These are phyloP conservation scores for Cyclotella choctawhatcheeana DNA, from an alignment of 108 stramenopile genomes.

Conservation along the genomic window DNA sequence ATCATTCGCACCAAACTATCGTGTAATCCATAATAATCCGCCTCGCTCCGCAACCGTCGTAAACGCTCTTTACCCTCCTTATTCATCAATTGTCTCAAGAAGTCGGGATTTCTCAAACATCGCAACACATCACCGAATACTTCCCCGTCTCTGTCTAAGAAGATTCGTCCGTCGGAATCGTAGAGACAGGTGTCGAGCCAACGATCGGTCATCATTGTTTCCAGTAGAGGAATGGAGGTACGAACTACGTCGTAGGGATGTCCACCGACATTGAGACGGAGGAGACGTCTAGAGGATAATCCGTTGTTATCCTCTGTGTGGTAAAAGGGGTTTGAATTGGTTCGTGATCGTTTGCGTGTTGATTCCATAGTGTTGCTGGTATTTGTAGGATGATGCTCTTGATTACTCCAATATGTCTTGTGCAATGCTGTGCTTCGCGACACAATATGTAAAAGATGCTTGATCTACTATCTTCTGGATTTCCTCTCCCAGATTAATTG, in stretches of 20 bases:
- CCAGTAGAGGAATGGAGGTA: constrained; percentile 38
- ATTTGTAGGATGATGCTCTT: not conserved
- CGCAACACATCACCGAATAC: constrained; percentile 39
- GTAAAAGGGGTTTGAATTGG: not conserved
- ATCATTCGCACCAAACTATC: constrained; percentile 40
- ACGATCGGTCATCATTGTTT: constrained; percentile 52
- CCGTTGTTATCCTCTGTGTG: not conserved
- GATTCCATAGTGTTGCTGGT: not conserved
- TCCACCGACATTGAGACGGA: constrained; percentile 46
- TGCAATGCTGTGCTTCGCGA: no score
- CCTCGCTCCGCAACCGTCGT: constrained; percentile 35
- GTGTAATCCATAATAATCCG: constrained; percentile 48
- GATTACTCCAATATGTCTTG: not conserved
- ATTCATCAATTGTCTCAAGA: constrained; percentile 27
- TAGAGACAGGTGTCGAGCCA: constrained; percentile 38
- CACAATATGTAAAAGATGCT: no score
- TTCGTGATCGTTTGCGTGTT: not conserved
- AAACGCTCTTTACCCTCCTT: constrained; percentile 5
- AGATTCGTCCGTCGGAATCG: constrained; percentile 36
- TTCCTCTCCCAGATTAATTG: no score
- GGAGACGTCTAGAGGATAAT: constrained; percentile 17
- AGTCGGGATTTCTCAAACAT: constrained; percentile 28
- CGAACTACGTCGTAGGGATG: constrained; percentile 44
- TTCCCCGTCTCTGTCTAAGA: constrained; percentile 48
- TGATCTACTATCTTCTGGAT: no score